These are phyloP conservation scores for Wickerhamomyces bovis DNA, from an alignment of 805 yeast genomes.

Conservation along the genomic window DNA sequence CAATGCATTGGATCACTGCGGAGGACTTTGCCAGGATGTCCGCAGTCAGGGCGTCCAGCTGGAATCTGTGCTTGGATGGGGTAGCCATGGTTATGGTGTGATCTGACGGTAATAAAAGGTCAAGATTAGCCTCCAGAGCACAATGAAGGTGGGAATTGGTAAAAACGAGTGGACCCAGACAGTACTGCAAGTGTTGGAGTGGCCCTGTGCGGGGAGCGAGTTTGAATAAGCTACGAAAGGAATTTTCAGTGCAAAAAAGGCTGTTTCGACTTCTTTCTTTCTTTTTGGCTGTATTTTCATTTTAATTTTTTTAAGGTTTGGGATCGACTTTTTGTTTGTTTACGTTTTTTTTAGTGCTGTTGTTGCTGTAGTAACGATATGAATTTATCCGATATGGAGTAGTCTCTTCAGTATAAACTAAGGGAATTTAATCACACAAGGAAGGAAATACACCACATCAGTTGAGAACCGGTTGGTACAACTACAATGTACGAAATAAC, in stretches of 20 bases:
- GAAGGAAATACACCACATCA: too few relatives aligned
- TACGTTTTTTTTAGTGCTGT: neutral
- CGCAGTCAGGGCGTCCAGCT: slow-evolving; percentile 17
- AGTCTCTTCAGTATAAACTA: too few relatives aligned
- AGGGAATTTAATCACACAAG: too few relatives aligned
- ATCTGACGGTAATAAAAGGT: neutral
- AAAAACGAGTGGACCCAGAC: neutral
- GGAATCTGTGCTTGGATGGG: slow-evolving; percentile 4
- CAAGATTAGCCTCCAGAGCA: neutral
- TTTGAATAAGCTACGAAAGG: neutral
- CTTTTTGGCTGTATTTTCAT: neutral
- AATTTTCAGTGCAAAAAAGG: neutral
- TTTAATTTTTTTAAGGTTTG: too few relatives aligned
- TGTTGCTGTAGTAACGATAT: neutral
- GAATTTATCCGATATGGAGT: neutral
- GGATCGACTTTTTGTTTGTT: neutral
- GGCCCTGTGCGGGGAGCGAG: neutral
- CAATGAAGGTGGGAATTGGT: neutral
- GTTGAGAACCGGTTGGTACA: too few relatives aligned
- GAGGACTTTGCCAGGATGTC: slow-evolving; percentile 18
- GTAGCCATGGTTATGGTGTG: neutral
- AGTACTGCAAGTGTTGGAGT: neutral
- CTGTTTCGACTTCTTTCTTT: neutral
- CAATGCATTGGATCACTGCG: slow-evolving; percentile 16
- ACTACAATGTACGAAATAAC: too few relatives aligned